A percentile compares a stretch with the other conserved stretches of the same genome.
Conservation (phyloP, 148 eudicot species). For the Fagopyrum tataricum region DNA sequence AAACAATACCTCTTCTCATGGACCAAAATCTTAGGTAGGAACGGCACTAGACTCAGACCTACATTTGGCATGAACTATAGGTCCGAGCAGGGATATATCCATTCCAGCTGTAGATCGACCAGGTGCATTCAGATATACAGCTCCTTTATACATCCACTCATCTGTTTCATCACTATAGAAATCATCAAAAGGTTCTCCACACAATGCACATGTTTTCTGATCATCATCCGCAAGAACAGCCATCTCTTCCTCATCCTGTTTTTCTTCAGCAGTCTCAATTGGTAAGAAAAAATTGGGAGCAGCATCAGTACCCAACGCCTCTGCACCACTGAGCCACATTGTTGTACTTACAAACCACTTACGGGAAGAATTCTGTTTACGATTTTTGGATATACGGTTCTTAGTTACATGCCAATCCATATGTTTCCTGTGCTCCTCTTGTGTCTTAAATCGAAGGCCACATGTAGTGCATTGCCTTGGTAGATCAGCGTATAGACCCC, state of each 20-base stretch:
- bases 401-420: slow-evolving; percentile 99
- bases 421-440: slow-evolving; percentile 91
- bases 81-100: slow-evolving; percentile 77
- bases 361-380: slow-evolving; percentile 85
- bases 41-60: slow-evolving; percentile 49
- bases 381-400: slow-evolving; percentile 69
- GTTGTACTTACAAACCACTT: slow-evolving; percentile 84
- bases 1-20: slow-evolving; percentile 27
- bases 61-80: slow-evolving; percentile 95
- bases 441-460: slow-evolving; percentile 79
- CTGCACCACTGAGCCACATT: slow-evolving; percentile 94
- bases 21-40: slow-evolving; percentile 36
- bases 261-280: slow-evolving; percentile 54
- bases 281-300: slow-evolving; percentile 68
- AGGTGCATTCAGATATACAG: slow-evolving; percentile 79
- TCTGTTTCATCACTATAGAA: slow-evolving; percentile 87
- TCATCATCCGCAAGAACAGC: slow-evolving; percentile 93
- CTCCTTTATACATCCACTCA: slow-evolving; percentile 97
- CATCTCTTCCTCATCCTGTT: slow-evolving; percentile 70
- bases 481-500: slow-evolving; percentile 65
- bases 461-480: slow-evolving; percentile 92
- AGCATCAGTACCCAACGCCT: slow-evolving; percentile 73
- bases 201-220: slow-evolving; percentile 74
- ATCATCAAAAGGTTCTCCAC: slow-evolving; percentile 87
- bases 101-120: slow-evolving; percentile 44